phyloP scores from a whole-genome alignment of 495 filamentous ascomycete genomes.

The Podospora didyma region DNA sequence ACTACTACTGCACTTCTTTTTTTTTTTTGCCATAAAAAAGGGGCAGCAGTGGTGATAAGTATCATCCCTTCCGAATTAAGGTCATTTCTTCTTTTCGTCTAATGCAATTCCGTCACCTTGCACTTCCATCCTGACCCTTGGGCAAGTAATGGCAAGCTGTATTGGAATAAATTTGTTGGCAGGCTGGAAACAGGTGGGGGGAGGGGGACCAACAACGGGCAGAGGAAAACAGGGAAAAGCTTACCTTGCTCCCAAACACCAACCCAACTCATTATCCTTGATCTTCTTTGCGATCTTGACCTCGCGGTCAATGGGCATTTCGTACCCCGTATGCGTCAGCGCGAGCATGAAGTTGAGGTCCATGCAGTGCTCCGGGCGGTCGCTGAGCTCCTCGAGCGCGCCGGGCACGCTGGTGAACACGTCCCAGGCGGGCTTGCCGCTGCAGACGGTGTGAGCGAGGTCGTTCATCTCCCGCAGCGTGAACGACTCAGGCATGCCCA shows the following conservation, averaged over 20 bases:
- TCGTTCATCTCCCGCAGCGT: conserved; percentile 83
- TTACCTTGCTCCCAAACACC: conserved; percentile 96
- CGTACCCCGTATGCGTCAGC: conserved; percentile 91
- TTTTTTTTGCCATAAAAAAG: neutral
- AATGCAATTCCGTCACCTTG: conserved; percentile 43
- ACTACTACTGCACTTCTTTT: neutral
- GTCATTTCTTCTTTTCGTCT: too few species aligned
- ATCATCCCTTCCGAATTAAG: too few species aligned
- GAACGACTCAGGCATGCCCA: conserved; percentile 96
- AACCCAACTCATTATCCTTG: conserved; percentile 92
- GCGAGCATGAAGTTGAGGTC: conserved; percentile 95
- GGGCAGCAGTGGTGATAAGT: too few species aligned
- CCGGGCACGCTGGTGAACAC: conserved; percentile 68
- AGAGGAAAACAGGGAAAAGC: conserved; percentile 15
- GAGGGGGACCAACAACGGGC: too few species aligned
- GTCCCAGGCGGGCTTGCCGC: conserved; percentile 71
- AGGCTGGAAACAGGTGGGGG: too few species aligned
- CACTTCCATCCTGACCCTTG: conserved; percentile 47
- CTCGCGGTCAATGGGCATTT: conserved; percentile 94
- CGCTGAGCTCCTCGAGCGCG: conserved; percentile 70
- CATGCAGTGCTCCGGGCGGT: conserved; percentile 83
- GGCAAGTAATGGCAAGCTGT: conserved; percentile 43
- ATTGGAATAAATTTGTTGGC: conserved; percentile 33
- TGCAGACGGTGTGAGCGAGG: conserved; percentile 78
- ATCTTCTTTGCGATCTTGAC: conserved; percentile 99